phyloP scores from a whole-genome alignment of 75 land plant species.

The Pinus taeda region DNA sequence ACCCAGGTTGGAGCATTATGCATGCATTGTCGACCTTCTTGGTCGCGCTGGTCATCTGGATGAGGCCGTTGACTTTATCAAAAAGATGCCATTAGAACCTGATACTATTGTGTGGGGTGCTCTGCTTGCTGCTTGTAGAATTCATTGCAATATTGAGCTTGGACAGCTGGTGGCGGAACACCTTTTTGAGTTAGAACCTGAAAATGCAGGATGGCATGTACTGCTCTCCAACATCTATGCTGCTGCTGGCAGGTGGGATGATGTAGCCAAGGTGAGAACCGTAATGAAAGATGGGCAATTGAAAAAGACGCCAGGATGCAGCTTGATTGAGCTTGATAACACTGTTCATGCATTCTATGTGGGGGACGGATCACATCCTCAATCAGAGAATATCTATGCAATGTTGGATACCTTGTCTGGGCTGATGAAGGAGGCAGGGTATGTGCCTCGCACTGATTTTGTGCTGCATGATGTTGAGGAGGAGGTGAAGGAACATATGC shows the following conservation, averaged over 20 bases:
- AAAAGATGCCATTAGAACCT: conserved; percentile 7
- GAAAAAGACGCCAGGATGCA: conserved; percentile 14
- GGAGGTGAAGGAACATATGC: not conserved
- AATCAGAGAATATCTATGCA: conserved; percentile 10
- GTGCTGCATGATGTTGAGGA: conserved; percentile 17
- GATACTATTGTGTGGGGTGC: conserved; percentile 11
- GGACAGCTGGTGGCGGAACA: conserved; percentile 3
- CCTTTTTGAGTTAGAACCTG: conserved; percentile 10
- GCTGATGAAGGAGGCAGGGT: conserved; percentile 12
- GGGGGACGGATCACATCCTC: conserved; percentile 12
- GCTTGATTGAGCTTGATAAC: conserved; percentile 12
- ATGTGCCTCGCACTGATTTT: conserved; percentile 13
- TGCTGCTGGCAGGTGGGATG: conserved; percentile 12
- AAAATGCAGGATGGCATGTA: conserved; percentile 13
- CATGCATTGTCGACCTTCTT: conserved; percentile 20
- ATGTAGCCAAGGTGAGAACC: conserved; percentile 10
- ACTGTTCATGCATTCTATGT: conserved; percentile 8
- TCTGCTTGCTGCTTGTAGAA: conserved; percentile 15
- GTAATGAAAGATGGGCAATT: conserved; percentile 10
- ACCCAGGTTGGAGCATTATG: conserved; percentile 18
- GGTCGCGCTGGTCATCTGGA: conserved; percentile 19
- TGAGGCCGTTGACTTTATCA: conserved; percentile 9
- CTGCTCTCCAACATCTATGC: conserved; percentile 20
- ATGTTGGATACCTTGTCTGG: conserved; percentile 12
- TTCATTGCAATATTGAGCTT: conserved; percentile 10